Conservation (phyloP, 2,329 filamentous ascomycete species). For the Arthrocladium fulminans region DNA sequence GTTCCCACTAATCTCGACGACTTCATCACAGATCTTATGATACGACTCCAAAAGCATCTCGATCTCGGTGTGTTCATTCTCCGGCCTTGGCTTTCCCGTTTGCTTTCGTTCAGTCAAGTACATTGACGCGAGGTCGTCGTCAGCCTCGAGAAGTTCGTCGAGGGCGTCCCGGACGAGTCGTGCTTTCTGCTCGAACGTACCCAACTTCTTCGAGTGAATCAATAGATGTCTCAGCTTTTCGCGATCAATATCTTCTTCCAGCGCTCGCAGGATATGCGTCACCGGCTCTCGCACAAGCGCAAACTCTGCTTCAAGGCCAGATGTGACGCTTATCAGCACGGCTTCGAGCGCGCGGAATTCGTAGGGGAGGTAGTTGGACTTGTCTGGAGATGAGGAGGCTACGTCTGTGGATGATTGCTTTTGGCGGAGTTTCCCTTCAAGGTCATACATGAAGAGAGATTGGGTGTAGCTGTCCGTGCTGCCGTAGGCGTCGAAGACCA, state of each 20-base stretch:
- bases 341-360: constrained; percentile 95
- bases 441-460: constrained; percentile 93
- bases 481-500: constrained; percentile 94
- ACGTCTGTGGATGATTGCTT: constrained; percentile 41
- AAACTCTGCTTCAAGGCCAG: constrained; percentile 86
- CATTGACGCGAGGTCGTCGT: constrained; percentile 91
- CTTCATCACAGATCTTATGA: constrained; percentile 95
- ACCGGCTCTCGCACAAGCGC: constrained; percentile 89
- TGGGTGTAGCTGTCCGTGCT: constrained; percentile 91
- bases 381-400: constrained; percentile 23
- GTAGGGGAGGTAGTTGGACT: constrained; percentile 58
- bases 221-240: constrained; percentile 86
- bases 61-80: constrained; percentile 89
- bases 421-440: constrained; percentile 85
- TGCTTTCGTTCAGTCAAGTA: constrained; percentile 78
- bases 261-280: constrained; percentile 73
- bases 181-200: constrained; percentile 95
- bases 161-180: constrained; percentile 89
- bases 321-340: constrained; percentile 86
- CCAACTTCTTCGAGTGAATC: constrained; percentile 89
- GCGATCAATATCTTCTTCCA: constrained; percentile 93
- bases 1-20: constrained; percentile 89
- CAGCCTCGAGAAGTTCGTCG: constrained; percentile 87
- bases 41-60: constrained; percentile 97
- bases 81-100: constrained; percentile 60